Base-by-base conservation (phyloP, 345 rosid genomes). In the Punica granatum region DNA sequence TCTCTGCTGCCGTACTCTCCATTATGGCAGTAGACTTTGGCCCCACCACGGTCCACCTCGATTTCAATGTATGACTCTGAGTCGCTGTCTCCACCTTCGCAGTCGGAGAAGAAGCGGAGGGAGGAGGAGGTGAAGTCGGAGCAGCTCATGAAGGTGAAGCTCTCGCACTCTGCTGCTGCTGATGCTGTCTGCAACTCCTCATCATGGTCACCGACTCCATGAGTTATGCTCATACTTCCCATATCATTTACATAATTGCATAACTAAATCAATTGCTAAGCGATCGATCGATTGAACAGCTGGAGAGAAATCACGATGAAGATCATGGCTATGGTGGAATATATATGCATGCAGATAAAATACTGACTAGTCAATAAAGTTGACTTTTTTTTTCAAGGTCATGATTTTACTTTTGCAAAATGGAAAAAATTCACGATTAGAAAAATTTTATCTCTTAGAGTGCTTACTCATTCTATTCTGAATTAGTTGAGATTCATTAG, bases 61-160 rank as follows among this genome's bases (percentile, higher is more conserved):
- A 81, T 81, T 69, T 81, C 85, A 28, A 81, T 78, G 73, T 67
- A 81, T 7, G 76, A 65, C 18, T 78, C 84, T 1, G 72, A 74
- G 5, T 69, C 72, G 25, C 60, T 46, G 26, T 68, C 69, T 14
- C 59, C 63, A 0, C 60, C 67, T 1, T 67, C 71, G 21, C 66
- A 72, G 30, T 70, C 81, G 15, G 66, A 70, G 73, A 71, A 41
- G 51, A 61, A 53, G 2, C 59, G 39, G 33, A 66, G 39, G 39
- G 80, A 60, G 28, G 73, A 25, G 54, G 71, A 68, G 6, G 63
- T 37, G 59, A 60, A 36, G 44, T 71, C 75, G 33, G 37, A 56
- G 67, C 69, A 51, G 62, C 61, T 56, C 61, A 63, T 69, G 61
- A 76, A 73, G 16, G 80, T 66, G 69, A 77, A 77, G 41, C 80